Evolutionary conservation across 305 asterid species (phyloP).

Genomic region (Fraxinus sp.): DNA sequence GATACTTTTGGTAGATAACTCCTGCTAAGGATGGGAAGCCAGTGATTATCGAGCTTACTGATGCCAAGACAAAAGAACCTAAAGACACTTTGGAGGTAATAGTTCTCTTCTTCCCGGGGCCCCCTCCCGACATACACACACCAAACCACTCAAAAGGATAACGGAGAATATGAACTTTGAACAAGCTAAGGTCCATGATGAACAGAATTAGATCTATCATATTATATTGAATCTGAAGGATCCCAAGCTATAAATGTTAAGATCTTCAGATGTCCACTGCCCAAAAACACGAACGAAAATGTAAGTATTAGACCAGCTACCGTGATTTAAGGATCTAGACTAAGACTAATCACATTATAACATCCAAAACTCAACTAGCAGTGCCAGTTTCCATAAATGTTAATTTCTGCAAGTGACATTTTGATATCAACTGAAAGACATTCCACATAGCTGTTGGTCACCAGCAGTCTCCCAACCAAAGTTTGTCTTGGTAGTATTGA

Average conservation of each 20-base stretch:
- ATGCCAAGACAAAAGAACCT: constrained; percentile 92
- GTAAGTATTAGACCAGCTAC: not conserved
- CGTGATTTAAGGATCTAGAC: not conserved
- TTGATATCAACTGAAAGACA: not conserved
- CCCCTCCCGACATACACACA: constrained; percentile 6
- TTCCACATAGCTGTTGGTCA: not conserved
- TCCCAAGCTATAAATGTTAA: not conserved
- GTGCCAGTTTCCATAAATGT: not conserved
- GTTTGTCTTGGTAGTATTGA: not conserved
- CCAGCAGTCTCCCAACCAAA: not conserved
- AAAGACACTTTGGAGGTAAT: constrained; percentile 80
- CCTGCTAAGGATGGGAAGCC: constrained; percentile 96
- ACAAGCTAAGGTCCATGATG: not conserved
- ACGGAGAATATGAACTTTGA: not conserved
- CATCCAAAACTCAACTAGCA: not conserved
- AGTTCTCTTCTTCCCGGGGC: not conserved
- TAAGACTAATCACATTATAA: not conserved
- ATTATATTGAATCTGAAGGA: not conserved
- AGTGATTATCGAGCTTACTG: constrained; percentile 84
- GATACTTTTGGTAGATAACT: constrained; percentile 50
- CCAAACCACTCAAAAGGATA: not conserved
- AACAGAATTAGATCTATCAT: not conserved
- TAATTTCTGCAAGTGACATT: not conserved
- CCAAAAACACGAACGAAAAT: not conserved
- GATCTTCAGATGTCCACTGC: not conserved